Conservation (phyloP, 306 rosid genomes). For the Phaseolus lunatus region DNA sequence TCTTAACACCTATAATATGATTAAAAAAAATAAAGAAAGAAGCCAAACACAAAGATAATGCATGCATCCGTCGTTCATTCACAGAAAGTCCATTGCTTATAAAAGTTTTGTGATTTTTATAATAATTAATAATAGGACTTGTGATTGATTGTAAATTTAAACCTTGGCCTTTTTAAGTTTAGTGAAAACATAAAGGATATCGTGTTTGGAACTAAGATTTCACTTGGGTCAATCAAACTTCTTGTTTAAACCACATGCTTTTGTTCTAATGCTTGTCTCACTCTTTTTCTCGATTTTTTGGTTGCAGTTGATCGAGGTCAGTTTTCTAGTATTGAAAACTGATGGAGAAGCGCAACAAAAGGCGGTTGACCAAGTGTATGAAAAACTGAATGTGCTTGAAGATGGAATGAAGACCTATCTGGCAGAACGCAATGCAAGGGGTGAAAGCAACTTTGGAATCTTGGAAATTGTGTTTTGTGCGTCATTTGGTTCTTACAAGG, state of each 20-base stretch:
- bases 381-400: conserved; percentile 44
- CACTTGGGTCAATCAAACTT: neutral
- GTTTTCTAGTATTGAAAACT: neutral
- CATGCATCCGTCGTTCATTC: neutral
- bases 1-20: no score
- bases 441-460: conserved; percentile 35
- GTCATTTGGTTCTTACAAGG: conserved; percentile 11
- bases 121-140: neutral
- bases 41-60: no score
- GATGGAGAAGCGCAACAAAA: conserved; percentile 49
- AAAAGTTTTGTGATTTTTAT: neutral
- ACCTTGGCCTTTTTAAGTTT: neutral
- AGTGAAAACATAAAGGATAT: neutral
- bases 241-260: neutral
- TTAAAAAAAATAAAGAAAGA: no score
- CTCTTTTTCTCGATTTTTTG: neutral
- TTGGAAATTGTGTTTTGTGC: conserved; percentile 36
- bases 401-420: conserved; percentile 49
- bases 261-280: neutral
- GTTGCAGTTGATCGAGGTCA: conserved; percentile 28
- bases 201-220: neutral
- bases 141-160: neutral
- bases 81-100: no score
- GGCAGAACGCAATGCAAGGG: conserved; percentile 36
- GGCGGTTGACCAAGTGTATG: conserved; percentile 28